A percentile compares a stretch with the other conserved stretches of the same genome.
These are phyloP conservation scores for Gliomastix tumulicola DNA, from an alignment of 2,329 filamentous ascomycete species.

Conservation along the genomic window DNA sequence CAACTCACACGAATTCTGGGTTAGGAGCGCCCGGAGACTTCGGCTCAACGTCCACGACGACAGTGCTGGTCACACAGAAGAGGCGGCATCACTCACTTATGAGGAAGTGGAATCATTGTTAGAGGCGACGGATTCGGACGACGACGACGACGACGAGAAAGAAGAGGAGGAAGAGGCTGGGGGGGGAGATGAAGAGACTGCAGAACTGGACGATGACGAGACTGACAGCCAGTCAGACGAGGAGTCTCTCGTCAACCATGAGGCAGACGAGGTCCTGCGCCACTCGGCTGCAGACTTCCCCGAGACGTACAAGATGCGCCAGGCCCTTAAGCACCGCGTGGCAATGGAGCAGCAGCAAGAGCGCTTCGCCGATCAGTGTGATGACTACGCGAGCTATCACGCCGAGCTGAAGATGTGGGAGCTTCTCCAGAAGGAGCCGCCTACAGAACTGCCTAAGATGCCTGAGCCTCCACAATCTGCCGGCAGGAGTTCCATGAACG, in stretches of 20 bases:
- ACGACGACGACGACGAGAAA: slow-evolving; percentile 1
- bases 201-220: slow-evolving; percentile 6
- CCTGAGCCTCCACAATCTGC: slow-evolving; percentile 17
- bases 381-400: slow-evolving; percentile 27
- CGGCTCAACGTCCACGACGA: slow-evolving; percentile 37
- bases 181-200: not conserved
- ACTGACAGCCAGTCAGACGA: slow-evolving; percentile 16
- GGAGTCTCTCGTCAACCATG: slow-evolving; percentile 19
- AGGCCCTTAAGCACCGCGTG: slow-evolving; percentile 29
- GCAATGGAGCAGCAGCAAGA: slow-evolving; percentile 33
- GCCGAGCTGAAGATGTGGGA: slow-evolving; percentile 40
- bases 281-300: slow-evolving; percentile 32
- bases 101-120: slow-evolving; percentile 30
- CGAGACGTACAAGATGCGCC: slow-evolving; percentile 23
- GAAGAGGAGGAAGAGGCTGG: slow-evolving; percentile 8
- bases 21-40: slow-evolving; percentile 38
- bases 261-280: slow-evolving; percentile 33
- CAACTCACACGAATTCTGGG: slow-evolving; percentile 37
- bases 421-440: slow-evolving; percentile 30
- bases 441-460: slow-evolving; percentile 20
- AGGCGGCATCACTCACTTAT: slow-evolving; percentile 26
- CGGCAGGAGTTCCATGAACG: no score
- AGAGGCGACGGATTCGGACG: not conserved
- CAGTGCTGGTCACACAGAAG: slow-evolving; percentile 9
- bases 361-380: slow-evolving; percentile 31